Evolutionary conservation across 352 stramenopile genomes (phyloP).

Genomic region (Plasmopara muralis): DNA sequence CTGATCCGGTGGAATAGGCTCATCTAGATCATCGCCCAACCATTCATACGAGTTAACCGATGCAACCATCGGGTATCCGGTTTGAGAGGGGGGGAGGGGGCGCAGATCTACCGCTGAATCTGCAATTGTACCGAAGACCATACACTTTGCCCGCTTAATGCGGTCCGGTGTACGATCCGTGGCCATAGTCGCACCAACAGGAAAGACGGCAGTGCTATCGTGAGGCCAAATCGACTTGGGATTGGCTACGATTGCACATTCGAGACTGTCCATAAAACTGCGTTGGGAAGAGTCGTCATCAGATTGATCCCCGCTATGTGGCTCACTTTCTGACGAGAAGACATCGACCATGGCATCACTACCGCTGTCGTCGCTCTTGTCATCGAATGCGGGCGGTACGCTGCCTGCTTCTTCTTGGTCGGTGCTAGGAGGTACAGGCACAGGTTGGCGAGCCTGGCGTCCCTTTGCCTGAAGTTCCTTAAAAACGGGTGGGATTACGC

Average conservation of each 20-base stretch:
- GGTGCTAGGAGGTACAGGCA: no score
- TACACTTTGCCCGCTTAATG: background rate
- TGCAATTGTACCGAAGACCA: background rate
- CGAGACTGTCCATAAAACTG: background rate
- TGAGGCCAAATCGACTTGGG: no score
- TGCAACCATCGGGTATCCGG: background rate
- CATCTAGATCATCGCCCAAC: background rate
- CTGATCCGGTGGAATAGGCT: background rate
- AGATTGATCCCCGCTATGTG: slow-evolving; percentile 2
- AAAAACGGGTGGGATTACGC: no score
- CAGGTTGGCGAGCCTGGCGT: no score
- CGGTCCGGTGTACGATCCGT: no score
- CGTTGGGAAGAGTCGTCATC: background rate
- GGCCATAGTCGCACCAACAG: background rate
- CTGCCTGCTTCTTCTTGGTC: no score
- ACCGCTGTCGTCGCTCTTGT: no score
- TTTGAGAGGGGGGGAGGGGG: background rate
- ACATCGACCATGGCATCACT: no score
- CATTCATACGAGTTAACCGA: background rate
- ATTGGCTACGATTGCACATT: background rate
- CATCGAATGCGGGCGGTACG: no score
- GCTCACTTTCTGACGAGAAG: background rate
- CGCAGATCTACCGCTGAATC: background rate
- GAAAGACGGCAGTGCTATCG: background rate
- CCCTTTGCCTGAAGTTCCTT: no score